Conservation (phyloP, 1,284 basidiomycete species). For the Marasmius oreades region DNA sequence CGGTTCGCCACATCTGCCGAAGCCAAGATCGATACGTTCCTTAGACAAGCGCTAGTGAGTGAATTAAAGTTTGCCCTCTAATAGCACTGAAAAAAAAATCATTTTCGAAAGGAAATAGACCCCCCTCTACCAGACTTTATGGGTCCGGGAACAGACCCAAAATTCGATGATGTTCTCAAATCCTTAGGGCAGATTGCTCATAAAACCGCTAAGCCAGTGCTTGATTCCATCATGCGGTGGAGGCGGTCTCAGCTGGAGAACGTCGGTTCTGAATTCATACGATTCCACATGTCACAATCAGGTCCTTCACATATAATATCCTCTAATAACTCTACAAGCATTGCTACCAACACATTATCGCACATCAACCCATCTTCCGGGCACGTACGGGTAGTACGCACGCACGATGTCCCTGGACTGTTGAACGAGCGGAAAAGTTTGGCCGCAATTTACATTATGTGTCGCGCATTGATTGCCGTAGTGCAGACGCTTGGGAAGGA, state of each 20-base stretch:
- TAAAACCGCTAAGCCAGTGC: slow-evolving; percentile 79
- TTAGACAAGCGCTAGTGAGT: slow-evolving; percentile 67
- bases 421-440: slow-evolving; percentile 78
- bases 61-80: too few relatives aligned
- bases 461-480: slow-evolving; percentile 77
- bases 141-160: slow-evolving; percentile 67
- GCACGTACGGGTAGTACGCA: slow-evolving; percentile 34
- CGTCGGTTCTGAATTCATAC: slow-evolving; percentile 51
- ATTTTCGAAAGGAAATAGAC: slow-evolving; percentile 66
- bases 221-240: slow-evolving; percentile 90
- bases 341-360: not conserved
- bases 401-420: slow-evolving; percentile 54
- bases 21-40: slow-evolving; percentile 69
- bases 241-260: slow-evolving; percentile 71
- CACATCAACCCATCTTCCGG: not conserved
- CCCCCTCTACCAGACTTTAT: slow-evolving; percentile 63
- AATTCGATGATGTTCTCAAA: slow-evolving; percentile 78
- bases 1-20: slow-evolving; percentile 80
- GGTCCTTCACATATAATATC: slow-evolving; percentile 1
- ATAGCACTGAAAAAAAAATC: too few relatives aligned
- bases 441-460: slow-evolving; percentile 85
- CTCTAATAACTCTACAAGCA: not conserved
- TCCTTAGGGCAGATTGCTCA: slow-evolving; percentile 87
- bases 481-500: slow-evolving; percentile 73
- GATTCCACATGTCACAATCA: slow-evolving; percentile 46